Base-by-base conservation (phyloP, 768 basidiomycete genomes). In the Suillus luteus region DNA sequence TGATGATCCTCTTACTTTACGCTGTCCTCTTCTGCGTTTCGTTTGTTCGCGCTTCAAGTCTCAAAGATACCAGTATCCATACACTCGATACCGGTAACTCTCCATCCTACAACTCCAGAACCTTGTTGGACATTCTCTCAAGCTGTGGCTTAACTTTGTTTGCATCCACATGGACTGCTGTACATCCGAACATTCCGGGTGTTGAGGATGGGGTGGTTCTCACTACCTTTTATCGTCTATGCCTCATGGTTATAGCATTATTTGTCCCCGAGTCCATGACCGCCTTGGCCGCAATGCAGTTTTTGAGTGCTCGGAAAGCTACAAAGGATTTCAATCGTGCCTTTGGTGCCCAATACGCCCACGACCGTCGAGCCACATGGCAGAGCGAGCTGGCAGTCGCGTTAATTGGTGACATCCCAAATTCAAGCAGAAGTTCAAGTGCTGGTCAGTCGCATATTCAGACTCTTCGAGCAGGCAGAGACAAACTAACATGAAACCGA, bases 11-110 rank as follows among this genome's bases (percentile, higher is more conserved):
- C 22, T 1, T 24, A 22, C 22, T 48, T 0, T 22, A 2, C 5
- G 46, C 46, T 48, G 11, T 1, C 10, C 67, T 83, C 61, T 76
- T 84, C 52, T 75, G 75, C 61, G 70, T 77, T 65, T 69, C n/a
- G 0, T 46, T 46, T 46, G n/a, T 22, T 46, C 1, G 4, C n/a
- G 44, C 44, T 22, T 46, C 44, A 5, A 5, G 44, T 46, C n/a
- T 46, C 44, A 22, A 22, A 0, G 44, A 46, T 22, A 46, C 44
- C 10, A 0, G 5, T 22, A 46, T 22, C n/a, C n/a, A 22, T 46
- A 22, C n/a, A 46, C 5, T 22, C 11, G 44, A 46, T 46, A 2
- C 44, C n/a, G 11, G n/a, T 5, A 0, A 11, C n/a, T 11, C 1
- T 5, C 11, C 44, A 46, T 5, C n/a, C 44, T 22, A 2, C 44